Percentiles rank a stretch among this genome's conserved stretches.
phyloP scores from a whole-genome alignment of 148 eudicot species.

The Amaranthus cruentus region DNA sequence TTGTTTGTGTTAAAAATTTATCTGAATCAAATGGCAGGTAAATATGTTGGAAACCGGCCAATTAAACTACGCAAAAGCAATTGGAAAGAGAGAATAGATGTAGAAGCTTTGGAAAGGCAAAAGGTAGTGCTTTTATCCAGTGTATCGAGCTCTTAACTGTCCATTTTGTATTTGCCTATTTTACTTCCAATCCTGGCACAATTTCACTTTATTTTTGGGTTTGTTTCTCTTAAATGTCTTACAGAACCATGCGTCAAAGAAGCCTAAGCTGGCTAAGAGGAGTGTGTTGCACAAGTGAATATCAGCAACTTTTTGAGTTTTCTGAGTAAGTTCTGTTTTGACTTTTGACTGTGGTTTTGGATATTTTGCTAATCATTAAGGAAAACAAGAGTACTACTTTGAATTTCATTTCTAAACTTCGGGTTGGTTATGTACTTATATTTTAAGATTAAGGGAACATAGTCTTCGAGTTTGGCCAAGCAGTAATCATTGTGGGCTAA shows the following conservation, averaged over 20 bases:
- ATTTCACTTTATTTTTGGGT: background rate
- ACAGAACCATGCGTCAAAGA: conserved; percentile 62
- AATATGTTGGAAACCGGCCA: conserved; percentile 96
- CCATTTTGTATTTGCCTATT: background rate
- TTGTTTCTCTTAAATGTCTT: conserved; percentile 10
- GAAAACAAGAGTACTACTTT: background rate
- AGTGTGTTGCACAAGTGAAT: conserved; percentile 73
- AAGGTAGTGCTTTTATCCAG: conserved; percentile 38
- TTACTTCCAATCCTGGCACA: background rate
- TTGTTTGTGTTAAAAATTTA: background rate
- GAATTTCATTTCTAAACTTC: background rate
- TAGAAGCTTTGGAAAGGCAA: conserved; percentile 72
- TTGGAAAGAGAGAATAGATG: conserved; percentile 91
- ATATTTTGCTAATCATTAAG: background rate
- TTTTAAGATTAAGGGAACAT: too few relatives aligned
- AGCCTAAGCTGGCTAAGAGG: conserved; percentile 55
- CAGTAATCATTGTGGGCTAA: too few relatives aligned
- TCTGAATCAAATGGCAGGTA: conserved; percentile 40
- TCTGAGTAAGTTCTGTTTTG: conserved; percentile 13
- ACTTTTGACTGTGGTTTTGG: background rate
- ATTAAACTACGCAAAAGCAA: conserved; percentile 92
- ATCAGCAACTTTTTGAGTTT: background rate
- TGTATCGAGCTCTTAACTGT: background rate
- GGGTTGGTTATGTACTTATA: background rate
- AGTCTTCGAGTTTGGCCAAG: too few relatives aligned